phyloP scores from a whole-genome alignment of 805 yeast genomes.

The Yamadazyma scolyti region DNA sequence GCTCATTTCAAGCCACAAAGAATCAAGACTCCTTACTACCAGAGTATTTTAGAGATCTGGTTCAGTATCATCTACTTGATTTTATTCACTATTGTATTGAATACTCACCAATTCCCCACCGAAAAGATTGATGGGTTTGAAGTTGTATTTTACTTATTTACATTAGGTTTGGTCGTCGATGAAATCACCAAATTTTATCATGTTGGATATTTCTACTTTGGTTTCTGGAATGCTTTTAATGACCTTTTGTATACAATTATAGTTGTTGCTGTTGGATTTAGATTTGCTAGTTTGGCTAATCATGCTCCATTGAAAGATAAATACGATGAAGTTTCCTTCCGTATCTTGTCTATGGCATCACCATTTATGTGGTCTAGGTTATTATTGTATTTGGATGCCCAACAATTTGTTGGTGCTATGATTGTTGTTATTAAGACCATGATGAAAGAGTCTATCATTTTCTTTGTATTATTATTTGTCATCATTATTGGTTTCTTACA shows the following conservation, averaged over 20 bases:
- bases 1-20: constrained; percentile 79
- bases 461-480: constrained; percentile 68
- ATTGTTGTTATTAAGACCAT: constrained; percentile 78
- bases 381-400: constrained; percentile 71
- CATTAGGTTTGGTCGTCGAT: constrained; percentile 63
- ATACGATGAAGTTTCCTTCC: constrained; percentile 58
- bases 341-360: constrained; percentile 74
- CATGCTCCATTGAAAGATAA: constrained; percentile 18
- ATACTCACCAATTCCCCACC: constrained; percentile 45
- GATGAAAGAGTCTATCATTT: constrained; percentile 84
- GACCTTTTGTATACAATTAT: constrained; percentile 62
- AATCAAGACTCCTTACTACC: constrained; percentile 81
- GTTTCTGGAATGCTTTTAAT: constrained; percentile 78
- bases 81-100: constrained; percentile 61
- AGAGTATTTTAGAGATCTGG: constrained; percentile 65
- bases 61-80: constrained; percentile 62
- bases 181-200: constrained; percentile 71
- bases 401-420: constrained; percentile 83
- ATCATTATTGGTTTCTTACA: constrained; percentile 80
- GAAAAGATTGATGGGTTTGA: constrained; percentile 44
- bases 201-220: constrained; percentile 67
- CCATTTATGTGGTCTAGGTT: constrained; percentile 86
- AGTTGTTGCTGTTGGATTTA: constrained; percentile 48
- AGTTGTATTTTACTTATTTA: constrained; percentile 56
- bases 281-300: constrained; percentile 41